phyloP scores from a whole-genome alignment of 306 rosid species.

The Cucurbita moschata region DNA sequence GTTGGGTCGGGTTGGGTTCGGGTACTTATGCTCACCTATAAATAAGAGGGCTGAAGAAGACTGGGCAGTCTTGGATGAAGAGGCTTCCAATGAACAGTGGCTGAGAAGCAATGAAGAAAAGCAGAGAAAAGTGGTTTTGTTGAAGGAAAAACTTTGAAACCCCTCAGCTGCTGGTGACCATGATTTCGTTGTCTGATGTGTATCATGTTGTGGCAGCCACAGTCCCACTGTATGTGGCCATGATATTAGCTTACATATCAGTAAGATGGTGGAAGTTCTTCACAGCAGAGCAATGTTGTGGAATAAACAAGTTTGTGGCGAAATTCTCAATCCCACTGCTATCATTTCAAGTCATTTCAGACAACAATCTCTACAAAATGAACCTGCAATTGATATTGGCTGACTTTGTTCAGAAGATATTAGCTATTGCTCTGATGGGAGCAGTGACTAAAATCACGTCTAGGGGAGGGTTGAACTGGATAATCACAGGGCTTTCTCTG shows the following conservation, averaged over 20 bases:
- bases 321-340: conserved; percentile 81
- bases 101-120: conserved; percentile 27
- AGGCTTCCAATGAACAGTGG: conserved; percentile 47
- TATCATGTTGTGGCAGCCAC: conserved; percentile 76
- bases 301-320: conserved; percentile 87
- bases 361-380: conserved; percentile 65
- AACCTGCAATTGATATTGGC: conserved; percentile 53
- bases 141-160: conserved; percentile 14
- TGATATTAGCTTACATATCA: conserved; percentile 71
- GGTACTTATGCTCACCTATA: background rate
- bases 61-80: conserved; percentile 32
- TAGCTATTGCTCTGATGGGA: conserved; percentile 33
- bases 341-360: conserved; percentile 74
- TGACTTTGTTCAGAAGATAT: conserved; percentile 52
- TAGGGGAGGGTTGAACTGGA: conserved; percentile 46
- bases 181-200: conserved; percentile 61
- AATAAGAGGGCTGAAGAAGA: conserved; percentile 14
- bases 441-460: conserved; percentile 36
- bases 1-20: background rate
- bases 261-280: conserved; percentile 90
- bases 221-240: conserved; percentile 69
- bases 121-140: conserved; percentile 23
- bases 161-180: conserved; percentile 17
- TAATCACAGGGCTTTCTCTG: conserved; percentile 69
- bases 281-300: conserved; percentile 82